These are phyloP conservation scores for Carpinus fangiana DNA, from an alignment of 306 rosid species.

Conservation along the genomic window DNA sequence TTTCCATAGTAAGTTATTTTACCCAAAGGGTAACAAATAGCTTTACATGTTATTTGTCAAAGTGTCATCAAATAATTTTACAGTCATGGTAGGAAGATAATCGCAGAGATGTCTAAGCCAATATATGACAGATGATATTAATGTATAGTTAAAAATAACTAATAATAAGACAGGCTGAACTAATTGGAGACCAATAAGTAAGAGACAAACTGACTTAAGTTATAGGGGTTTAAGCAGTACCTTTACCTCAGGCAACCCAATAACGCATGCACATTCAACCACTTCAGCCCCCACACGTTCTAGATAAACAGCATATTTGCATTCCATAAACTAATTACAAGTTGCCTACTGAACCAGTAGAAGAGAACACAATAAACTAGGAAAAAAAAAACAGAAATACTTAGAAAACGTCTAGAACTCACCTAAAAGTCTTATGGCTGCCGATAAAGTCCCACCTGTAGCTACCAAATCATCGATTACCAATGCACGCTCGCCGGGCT, in stretches of 20 bases:
- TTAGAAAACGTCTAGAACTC: constrained; percentile 12
- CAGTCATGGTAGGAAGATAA: background rate
- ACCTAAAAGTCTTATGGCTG: constrained; percentile 91
- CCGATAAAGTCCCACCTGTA: constrained; percentile 93
- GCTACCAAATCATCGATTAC: constrained; percentile 91
- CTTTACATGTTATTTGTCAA: background rate
- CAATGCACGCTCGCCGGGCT: constrained; percentile 78
- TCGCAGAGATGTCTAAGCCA: background rate
- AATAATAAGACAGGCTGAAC: constrained; percentile 13
- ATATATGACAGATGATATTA: background rate
- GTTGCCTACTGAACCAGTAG: constrained; percentile 17
- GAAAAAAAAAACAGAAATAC: background rate
- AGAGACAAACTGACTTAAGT: constrained; percentile 9
- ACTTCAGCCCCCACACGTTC: constrained; percentile 91
- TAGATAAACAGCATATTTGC: constrained; percentile 33
- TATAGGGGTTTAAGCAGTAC: constrained; percentile 39
- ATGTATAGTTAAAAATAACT: background rate
- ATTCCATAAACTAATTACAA: constrained; percentile 18
- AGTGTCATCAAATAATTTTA: background rate
- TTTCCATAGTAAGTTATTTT: no score
- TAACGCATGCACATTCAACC: constrained; percentile 91
- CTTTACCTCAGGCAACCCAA: constrained; percentile 91
- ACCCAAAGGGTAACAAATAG: background rate
- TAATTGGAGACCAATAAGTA: constrained; percentile 7
- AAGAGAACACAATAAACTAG: constrained; percentile 7